Evolutionary conservation across 306 rosid species (phyloP).

Genomic region (Quercus robur): DNA sequence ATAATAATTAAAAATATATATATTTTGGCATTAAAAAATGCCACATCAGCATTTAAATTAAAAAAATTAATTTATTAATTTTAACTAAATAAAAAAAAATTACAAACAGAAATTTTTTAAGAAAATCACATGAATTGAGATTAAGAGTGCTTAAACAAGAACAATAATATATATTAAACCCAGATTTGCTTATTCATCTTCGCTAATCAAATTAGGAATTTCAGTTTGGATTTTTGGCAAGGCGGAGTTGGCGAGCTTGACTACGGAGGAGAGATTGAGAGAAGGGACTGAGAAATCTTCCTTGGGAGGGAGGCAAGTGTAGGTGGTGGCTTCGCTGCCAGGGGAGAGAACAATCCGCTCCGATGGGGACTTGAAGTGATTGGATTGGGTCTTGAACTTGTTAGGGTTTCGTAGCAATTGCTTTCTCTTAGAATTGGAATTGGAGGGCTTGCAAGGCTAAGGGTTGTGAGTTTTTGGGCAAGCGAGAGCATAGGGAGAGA

Average conservation of each 20-base stretch:
- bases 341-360: constrained; percentile 27
- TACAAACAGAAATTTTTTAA: too few relatives aligned
- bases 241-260: constrained; percentile 68
- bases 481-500: constrained; percentile 50
- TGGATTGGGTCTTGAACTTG: constrained; percentile 17
- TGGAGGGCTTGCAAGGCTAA: background rate
- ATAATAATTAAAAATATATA: too few relatives aligned
- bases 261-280: constrained; percentile 37
- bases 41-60: too few relatives aligned
- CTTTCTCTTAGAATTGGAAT: constrained; percentile 18
- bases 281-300: constrained; percentile 52
- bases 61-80: too few relatives aligned
- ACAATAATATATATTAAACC: too few relatives aligned
- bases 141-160: too few relatives aligned
- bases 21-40: too few relatives aligned
- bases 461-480: constrained; percentile 47
- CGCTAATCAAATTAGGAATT: constrained; percentile 11
- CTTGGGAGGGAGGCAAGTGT: constrained; percentile 74
- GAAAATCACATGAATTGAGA: too few relatives aligned
- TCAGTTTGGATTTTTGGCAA: constrained; percentile 28
- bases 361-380: constrained; percentile 19
- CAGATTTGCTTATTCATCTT: background rate
- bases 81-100: too few relatives aligned
- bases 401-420: constrained; percentile 26
- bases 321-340: constrained; percentile 78